A percentile compares a stretch with the other conserved stretches of the same genome.
phyloP scores from a whole-genome alignment of 2,329 filamentous ascomycete genomes.

The Pleoardoris graminearum region DNA sequence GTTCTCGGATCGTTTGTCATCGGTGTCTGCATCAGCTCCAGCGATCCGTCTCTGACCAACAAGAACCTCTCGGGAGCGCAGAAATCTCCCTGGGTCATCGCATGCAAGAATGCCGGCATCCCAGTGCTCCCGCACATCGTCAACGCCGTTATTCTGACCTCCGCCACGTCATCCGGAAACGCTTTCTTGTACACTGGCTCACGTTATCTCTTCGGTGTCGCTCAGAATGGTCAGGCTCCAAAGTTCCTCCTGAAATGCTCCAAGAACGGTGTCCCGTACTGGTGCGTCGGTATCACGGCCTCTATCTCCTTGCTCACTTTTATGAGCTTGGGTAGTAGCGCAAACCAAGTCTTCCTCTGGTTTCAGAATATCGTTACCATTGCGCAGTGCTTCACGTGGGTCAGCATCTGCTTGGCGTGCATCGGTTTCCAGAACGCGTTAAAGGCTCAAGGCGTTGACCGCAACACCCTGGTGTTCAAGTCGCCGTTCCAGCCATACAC shows the following conservation, averaged over 20 bases:
- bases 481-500: conserved; percentile 55
- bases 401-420: conserved; percentile 59
- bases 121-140: conserved; percentile 70
- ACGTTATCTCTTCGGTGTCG: conserved; percentile 55
- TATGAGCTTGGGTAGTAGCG: conserved; percentile 53
- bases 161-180: conserved; percentile 71
- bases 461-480: conserved; percentile 55
- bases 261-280: conserved; percentile 50
- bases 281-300: conserved; percentile 42
- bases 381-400: conserved; percentile 59
- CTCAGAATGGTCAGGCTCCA: conserved; percentile 58
- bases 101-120: conserved; percentile 68
- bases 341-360: conserved; percentile 63
- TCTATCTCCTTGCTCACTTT: conserved; percentile 54
- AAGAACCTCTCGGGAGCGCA: conserved; percentile 44
- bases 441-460: conserved; percentile 58
- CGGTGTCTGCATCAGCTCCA: conserved; percentile 62
- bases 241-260: conserved; percentile 55
- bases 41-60: conserved; percentile 55
- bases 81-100: conserved; percentile 60
- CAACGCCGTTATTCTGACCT: conserved; percentile 76
- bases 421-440: conserved; percentile 57
- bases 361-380: conserved; percentile 70
- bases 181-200: conserved; percentile 63
- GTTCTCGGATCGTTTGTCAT: conserved; percentile 56